Evolutionary conservation across 1,139 yeast genomes (phyloP).

Genomic region (Kurtzmaniella natalensis): DNA sequence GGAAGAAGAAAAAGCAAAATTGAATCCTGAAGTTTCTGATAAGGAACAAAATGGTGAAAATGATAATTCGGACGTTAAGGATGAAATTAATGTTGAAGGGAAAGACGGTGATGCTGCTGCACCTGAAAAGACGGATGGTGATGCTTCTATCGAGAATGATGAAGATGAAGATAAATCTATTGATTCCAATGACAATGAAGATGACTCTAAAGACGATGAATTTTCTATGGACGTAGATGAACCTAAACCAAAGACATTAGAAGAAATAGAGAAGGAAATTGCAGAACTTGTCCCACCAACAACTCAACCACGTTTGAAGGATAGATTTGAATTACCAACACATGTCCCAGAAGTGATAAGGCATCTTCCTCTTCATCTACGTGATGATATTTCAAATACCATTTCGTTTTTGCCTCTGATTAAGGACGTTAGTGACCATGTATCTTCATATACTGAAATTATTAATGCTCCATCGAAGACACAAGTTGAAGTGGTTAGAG

Average conservation of each 20-base stretch:
- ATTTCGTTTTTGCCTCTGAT: slow-evolving; percentile 17
- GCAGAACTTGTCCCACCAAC: slow-evolving; percentile 6
- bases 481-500: slow-evolving; percentile 37
- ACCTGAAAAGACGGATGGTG: slow-evolving; percentile 9
- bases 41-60: slow-evolving; percentile 9
- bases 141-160: slow-evolving; percentile 13
- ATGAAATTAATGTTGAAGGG: slow-evolving; percentile 14
- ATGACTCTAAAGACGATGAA: slow-evolving; percentile 1
- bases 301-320: slow-evolving; percentile 6
- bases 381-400: slow-evolving; percentile 16
- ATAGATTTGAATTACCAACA: slow-evolving; percentile 32
- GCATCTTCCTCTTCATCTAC: slow-evolving; percentile 31
- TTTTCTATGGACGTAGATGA: too few relatives aligned
- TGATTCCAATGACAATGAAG: slow-evolving; percentile 3
- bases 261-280: slow-evolving; percentile 1
- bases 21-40: background rate
- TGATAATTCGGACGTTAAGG: slow-evolving; percentile 15
- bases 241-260: background rate
- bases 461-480: slow-evolving; percentile 33
- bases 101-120: slow-evolving; percentile 11
- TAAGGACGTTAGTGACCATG: slow-evolving; percentile 33
- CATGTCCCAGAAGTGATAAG: slow-evolving; percentile 29
- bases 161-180: slow-evolving; percentile 7
- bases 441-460: slow-evolving; percentile 28
- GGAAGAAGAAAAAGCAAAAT: slow-evolving; percentile 17